Base-by-base conservation (phyloP, 305 asterid genomes). In the Withania somnifera region DNA sequence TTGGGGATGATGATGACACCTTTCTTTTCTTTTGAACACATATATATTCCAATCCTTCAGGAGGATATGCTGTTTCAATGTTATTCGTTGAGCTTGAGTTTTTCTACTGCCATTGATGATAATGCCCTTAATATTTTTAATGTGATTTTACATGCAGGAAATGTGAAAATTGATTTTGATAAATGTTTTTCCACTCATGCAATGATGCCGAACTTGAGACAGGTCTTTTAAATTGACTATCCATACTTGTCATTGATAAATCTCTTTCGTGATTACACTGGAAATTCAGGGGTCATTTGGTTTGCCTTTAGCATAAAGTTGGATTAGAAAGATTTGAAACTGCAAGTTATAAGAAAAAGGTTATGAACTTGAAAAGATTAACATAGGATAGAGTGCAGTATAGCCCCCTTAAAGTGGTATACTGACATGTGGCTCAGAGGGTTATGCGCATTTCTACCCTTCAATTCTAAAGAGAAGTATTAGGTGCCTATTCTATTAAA, bases 171-270 rank as follows among this genome's bases (percentile, higher is more conserved):
- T 76, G 92, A 90, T 83, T 94, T 89, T 90, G 98, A 94, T 88
- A 93, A 88, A 86, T 96, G 99, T 87, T 87, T 93, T 68, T 89
- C 99, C 64, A 93, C 98, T 50, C 93, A 89, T 76, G 84, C 95
- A 61, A 92, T 96, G 97, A 94, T 96, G 97, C 91, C 85, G 51
- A 94, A 86, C 77, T 91, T 96, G 89, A 90, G 86, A 88, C 93
- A 96, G 98, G 99, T 95, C 56, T 84, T 67, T 50, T 34, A 40
- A 50, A 77, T 83, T 85, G 30, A 63, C 64, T 79, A 68, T 58
- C 50, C 61, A 75, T 75, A 9, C 26, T 47, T 28, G 15, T 47
- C 45, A 75, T 50, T 14, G 36, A 83, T 10, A 42, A 61, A 17
- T 63, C 63, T 38, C 78, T n/a, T 80, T 40, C 0, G 9, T 1